Conservation (phyloP, 148 eudicot species). For the Gaultheria prostrata region DNA sequence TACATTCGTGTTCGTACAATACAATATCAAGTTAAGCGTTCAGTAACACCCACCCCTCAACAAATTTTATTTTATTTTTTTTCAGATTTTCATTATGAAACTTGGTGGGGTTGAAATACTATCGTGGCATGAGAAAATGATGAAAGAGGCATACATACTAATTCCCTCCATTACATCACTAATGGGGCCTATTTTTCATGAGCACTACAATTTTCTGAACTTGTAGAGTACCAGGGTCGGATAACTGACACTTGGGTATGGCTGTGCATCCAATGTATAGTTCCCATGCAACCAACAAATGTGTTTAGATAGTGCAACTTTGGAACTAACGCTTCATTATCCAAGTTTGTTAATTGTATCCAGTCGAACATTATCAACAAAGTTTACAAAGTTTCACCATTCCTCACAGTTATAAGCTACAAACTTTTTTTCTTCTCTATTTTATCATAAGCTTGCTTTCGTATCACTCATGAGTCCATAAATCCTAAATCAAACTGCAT, state of each 20-base stretch:
- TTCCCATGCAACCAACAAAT: background rate
- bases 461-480: background rate
- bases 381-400: background rate
- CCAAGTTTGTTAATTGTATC: background rate
- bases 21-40: background rate
- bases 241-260: background rate
- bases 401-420: background rate
- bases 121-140: background rate
- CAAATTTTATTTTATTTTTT: too few species aligned
- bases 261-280: background rate
- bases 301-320: slow-evolving; percentile 6
- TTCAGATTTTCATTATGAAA: background rate
- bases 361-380: background rate
- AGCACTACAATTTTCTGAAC: too few species aligned
- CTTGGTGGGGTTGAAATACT: background rate
- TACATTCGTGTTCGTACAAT: too few species aligned
- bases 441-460: background rate
- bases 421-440: background rate
- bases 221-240: background rate
- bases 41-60: background rate
- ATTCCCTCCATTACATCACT: background rate
- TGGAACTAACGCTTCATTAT: background rate
- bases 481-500: background rate
- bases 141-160: background rate
- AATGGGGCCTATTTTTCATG: background rate